phyloP scores from a whole-genome alignment of 768 basidiomycete genomes.

The Zangia roseola region DNA sequence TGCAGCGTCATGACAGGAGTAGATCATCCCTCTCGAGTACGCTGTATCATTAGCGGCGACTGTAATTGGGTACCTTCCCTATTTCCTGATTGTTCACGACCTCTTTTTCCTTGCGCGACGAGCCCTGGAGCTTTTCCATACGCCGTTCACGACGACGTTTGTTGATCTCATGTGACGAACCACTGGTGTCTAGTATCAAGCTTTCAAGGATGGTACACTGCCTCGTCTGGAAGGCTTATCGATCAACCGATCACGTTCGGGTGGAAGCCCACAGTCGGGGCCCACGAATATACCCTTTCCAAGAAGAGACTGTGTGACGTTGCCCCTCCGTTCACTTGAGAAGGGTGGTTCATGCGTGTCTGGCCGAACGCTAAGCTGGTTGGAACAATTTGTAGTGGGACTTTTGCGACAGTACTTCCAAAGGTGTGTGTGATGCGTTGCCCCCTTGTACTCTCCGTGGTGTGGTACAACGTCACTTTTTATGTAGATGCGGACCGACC shows the following conservation, averaged over 20 bases:
- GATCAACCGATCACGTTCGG: conserved; percentile 3
- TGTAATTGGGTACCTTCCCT: neutral
- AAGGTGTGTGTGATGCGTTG: neutral
- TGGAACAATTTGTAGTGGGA: no score
- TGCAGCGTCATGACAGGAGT: neutral
- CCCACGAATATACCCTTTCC: no score
- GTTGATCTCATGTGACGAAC: conserved; percentile 7
- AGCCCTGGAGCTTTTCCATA: neutral
- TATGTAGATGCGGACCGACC: conserved; percentile 2
- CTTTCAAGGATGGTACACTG: conserved; percentile 4
- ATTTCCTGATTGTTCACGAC: conserved; percentile 9
- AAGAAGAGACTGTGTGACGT: conserved; percentile 4
- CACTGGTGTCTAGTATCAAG: conserved; percentile 1
- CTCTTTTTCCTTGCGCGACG: conserved; percentile 8
- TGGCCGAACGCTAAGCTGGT: no score
- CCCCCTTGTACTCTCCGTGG: no score
- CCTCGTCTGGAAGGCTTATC: conserved; percentile 8
- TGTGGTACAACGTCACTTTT: no score
- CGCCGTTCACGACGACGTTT: conserved; percentile 1
- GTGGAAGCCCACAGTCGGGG: no score
- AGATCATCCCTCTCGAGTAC: neutral
- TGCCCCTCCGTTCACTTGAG: conserved; percentile 1
- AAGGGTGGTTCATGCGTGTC: conserved; percentile 6
- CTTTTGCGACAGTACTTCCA: neutral
- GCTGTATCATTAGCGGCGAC: neutral